Percentiles rank a stretch among this genome's conserved stretches.
These are phyloP conservation scores for Penicillium simplicissimum DNA, from an alignment of 495 filamentous ascomycete species.

Conservation along the genomic window DNA sequence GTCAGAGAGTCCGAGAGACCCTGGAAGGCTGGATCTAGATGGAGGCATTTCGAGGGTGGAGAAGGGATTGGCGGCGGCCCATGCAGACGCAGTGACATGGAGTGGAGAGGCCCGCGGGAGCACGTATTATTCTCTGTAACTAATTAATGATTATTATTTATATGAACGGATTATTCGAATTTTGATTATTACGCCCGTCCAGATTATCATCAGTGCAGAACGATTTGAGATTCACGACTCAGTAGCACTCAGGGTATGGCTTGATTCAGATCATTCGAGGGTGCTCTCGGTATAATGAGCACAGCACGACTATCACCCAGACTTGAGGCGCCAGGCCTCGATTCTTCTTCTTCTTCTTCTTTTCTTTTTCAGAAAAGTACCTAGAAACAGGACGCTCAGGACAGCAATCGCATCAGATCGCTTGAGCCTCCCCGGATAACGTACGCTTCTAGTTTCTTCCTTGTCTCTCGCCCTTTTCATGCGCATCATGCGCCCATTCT, in stretches of 20 bases:
- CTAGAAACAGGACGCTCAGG: not conserved
- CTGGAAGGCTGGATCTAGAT: conserved; percentile 37
- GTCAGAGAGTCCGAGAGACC: conserved; percentile 29
- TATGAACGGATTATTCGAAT: not conserved
- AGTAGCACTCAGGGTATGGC: not conserved
- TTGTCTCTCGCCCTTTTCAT: not conserved
- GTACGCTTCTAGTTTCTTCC: not conserved
- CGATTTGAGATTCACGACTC: not conserved
- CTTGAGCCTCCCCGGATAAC: not conserved
- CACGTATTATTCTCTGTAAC: conserved; percentile 1
- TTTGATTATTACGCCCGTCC: conserved; percentile 1
- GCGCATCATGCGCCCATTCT: conserved; percentile 12
- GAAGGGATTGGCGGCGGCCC: conserved; percentile 31
- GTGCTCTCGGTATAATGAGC: too few species aligned
- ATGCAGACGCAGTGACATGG: conserved; percentile 27
- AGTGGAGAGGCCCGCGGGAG: conserved; percentile 6
- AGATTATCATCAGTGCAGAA: not conserved
- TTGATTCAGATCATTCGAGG: too few species aligned
- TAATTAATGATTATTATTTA: not conserved
- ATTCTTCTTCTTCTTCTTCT: not conserved
- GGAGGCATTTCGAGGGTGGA: conserved; percentile 24
- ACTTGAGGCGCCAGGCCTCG: not conserved
- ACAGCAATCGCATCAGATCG: not conserved
- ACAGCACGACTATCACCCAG: not conserved
- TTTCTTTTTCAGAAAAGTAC: not conserved